Evolutionary conservation across 208 protist genomes (phyloP).

Genomic region (Crithidia expoeki): DNA sequence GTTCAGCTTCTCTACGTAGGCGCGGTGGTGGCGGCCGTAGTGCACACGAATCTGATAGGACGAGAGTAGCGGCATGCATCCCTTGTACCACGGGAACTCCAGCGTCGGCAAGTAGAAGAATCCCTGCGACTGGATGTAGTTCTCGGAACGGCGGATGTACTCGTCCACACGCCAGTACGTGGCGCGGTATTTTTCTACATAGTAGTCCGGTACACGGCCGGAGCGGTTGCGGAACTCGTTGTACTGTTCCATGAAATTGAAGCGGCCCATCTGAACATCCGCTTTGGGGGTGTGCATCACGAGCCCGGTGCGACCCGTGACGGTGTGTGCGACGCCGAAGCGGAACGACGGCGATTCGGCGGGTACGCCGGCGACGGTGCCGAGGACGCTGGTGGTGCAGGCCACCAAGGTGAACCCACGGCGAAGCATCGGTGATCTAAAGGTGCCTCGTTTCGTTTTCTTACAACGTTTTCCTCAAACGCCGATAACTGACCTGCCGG

Average conservation of each 20-base stretch:
- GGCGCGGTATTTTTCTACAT: conserved; percentile 80
- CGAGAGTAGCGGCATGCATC: conserved; percentile 85
- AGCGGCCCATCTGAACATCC: conserved; percentile 73
- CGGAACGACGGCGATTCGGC: not conserved
- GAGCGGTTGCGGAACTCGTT: conserved; percentile 88
- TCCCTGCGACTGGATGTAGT: conserved; percentile 77
- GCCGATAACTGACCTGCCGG: not conserved
- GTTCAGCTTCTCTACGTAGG: conserved; percentile 92
- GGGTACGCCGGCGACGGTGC: conserved; percentile 18
- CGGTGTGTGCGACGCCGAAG: conserved; percentile 15
- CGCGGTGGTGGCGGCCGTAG: conserved; percentile 89
- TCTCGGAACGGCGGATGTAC: conserved; percentile 84
- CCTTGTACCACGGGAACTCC: conserved; percentile 91
- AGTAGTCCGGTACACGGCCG: conserved; percentile 82
- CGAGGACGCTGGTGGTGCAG: conserved; percentile 13
- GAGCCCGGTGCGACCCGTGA: conserved; percentile 24
- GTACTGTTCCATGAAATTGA: conserved; percentile 86
- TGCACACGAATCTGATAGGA: conserved; percentile 91
- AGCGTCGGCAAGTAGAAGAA: conserved; percentile 92
- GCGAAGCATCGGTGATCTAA: conserved; percentile 35
- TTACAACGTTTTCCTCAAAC: not conserved
- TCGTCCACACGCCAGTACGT: conserved; percentile 92
- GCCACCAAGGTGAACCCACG: conserved; percentile 21
- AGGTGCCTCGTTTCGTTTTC: no score
- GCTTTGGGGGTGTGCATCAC: conserved; percentile 85